Evolutionary conservation across 73 alveolate genomes (phyloP).

Genomic region (Paramecium pentaurelia): DNA sequence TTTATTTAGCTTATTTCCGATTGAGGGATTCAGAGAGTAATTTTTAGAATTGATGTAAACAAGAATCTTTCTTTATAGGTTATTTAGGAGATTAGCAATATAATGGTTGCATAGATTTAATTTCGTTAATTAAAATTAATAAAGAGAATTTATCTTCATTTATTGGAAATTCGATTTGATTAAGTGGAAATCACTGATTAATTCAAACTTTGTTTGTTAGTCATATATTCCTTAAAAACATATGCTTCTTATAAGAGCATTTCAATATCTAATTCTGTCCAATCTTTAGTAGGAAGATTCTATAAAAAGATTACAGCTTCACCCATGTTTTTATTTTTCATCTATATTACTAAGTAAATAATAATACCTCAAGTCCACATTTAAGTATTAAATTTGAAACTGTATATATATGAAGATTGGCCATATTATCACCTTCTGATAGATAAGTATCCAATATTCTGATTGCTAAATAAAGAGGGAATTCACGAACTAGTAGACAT

Average conservation of each 20-base stretch:
- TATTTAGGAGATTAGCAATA: background rate
- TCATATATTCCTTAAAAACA: slow-evolving; percentile 12
- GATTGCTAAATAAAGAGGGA: slow-evolving; percentile 36
- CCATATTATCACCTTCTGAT: slow-evolving; percentile 42
- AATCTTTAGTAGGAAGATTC: slow-evolving; percentile 27
- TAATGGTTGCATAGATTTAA: background rate
- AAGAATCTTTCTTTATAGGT: background rate
- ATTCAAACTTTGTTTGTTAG: background rate
- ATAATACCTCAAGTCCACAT: slow-evolving; percentile 26
- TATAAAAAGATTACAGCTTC: slow-evolving; percentile 37
- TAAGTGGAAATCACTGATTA: background rate
- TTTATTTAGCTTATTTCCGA: background rate
- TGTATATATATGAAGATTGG: slow-evolving; percentile 23
- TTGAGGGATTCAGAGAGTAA: background rate
- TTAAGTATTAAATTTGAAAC: slow-evolving; percentile 27
- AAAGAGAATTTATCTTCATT: slow-evolving; percentile 9
- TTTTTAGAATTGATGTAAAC: background rate
- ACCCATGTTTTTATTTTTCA: background rate
- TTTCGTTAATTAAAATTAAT: background rate
- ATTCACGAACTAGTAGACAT: slow-evolving; percentile 40
- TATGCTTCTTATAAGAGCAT: slow-evolving; percentile 27
- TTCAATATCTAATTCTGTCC: slow-evolving; percentile 26
- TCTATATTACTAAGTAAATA: background rate
- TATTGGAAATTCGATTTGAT: background rate
- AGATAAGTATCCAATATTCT: slow-evolving; percentile 56